Evolutionary conservation across 1,284 basidiomycete genomes (phyloP).

Genomic region (Meira miltonrushii): DNA sequence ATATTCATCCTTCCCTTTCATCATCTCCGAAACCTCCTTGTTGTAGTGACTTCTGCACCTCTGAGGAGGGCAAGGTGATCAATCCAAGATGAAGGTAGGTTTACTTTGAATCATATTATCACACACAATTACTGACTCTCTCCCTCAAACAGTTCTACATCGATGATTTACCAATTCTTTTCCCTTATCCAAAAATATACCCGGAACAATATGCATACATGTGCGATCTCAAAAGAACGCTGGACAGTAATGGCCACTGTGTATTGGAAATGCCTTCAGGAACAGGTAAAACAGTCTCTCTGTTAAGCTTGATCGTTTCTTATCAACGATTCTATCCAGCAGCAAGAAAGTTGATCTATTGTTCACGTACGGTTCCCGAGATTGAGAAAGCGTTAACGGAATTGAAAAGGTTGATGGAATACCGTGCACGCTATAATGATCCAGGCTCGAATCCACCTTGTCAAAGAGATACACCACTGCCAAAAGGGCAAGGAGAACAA

Average conservation of each 20-base stretch:
- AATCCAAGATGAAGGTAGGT: background rate
- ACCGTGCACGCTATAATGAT: constrained; percentile 60
- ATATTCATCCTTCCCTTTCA: no score
- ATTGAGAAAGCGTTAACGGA: constrained; percentile 98
- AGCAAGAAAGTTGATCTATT: constrained; percentile 92
- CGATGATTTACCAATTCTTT: constrained; percentile 66
- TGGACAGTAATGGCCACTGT: constrained; percentile 89
- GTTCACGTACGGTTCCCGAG: constrained; percentile 99
- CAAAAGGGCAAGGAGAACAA: constrained; percentile 25
- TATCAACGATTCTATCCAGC: constrained; percentile 97
- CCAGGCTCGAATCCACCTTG: constrained; percentile 49
- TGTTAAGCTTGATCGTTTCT: constrained; percentile 91
- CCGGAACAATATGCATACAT: constrained; percentile 97
- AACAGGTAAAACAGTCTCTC: constrained; percentile 96
- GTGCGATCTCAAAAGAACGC: constrained; percentile 93
- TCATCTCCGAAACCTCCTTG: background rate
- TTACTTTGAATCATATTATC: background rate
- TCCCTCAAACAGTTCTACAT: constrained; percentile 69
- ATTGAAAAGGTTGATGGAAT: constrained; percentile 88
- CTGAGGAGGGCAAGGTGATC: background rate
- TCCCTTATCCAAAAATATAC: constrained; percentile 53
- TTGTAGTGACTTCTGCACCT: background rate
- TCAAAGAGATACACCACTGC: constrained; percentile 20
- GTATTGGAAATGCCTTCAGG: constrained; percentile 99
- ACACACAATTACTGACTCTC: background rate